A percentile compares a stretch with the other conserved stretches of the same genome.
Evolutionary conservation across 2,329 filamentous ascomycete species (phyloP).

Genomic region (Diaporthe sp.): DNA sequence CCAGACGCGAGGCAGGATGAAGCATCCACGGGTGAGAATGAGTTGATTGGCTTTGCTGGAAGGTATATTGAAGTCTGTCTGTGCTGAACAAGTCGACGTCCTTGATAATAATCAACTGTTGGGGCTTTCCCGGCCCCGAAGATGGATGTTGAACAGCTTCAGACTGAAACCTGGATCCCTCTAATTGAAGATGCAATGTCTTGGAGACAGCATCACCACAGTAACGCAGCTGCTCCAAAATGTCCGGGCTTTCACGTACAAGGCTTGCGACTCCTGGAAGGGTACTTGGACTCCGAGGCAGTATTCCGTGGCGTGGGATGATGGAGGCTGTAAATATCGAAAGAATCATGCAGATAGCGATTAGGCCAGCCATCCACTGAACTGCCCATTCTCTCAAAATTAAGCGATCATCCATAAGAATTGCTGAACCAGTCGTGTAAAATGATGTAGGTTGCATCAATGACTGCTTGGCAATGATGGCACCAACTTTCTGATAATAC

Average conservation of each 20-base stretch:
- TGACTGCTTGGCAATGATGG: neutral
- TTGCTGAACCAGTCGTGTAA: neutral
- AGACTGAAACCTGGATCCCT: neutral
- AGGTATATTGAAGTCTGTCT: neutral
- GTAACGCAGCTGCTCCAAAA: neutral
- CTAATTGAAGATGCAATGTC: neutral
- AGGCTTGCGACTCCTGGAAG: neutral
- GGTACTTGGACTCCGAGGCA: neutral
- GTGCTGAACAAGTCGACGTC: neutral
- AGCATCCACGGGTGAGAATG: constrained; percentile 49
- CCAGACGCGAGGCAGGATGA: constrained; percentile 46
- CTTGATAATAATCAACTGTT: neutral
- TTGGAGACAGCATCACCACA: neutral
- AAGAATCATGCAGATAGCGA: neutral
- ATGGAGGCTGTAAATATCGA: neutral
- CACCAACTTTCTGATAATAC: neutral
- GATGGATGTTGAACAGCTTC: neutral
- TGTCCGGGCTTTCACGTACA: neutral
- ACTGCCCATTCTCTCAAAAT: neutral
- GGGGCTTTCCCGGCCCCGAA: neutral
- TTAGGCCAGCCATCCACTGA: neutral
- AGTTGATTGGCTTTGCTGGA: constrained; percentile 33
- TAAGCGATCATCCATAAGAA: neutral
- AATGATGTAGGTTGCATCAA: neutral
- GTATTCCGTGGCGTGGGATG: neutral